phyloP scores from a whole-genome alignment of 2,329 filamentous ascomycete genomes.

The Chaetomium globosum region DNA sequence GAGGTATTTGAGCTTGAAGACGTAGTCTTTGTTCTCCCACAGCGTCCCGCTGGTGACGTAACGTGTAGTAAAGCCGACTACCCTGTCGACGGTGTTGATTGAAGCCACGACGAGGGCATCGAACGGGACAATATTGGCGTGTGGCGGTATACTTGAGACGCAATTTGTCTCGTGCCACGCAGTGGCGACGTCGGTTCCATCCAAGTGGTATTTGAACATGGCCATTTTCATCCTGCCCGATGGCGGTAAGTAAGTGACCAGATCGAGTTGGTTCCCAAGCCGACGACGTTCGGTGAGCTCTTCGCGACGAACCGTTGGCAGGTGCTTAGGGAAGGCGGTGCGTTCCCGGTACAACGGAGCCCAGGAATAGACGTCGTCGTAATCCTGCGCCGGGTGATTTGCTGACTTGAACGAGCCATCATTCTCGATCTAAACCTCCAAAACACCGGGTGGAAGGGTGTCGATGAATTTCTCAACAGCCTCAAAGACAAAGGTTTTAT shows the following conservation, averaged over 20 bases:
- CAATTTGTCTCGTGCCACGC: constrained; percentile 45
- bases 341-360: too few species aligned
- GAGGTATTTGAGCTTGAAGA: constrained; percentile 31
- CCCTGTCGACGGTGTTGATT: constrained; percentile 29
- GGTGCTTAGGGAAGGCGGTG: too few species aligned
- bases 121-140: constrained; percentile 45
- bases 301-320: too few species aligned
- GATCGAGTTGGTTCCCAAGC: background rate
- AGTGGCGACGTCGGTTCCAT: constrained; percentile 28
- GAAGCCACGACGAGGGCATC: constrained; percentile 43
- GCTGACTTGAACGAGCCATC: too few species aligned
- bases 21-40: constrained; percentile 12
- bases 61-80: constrained; percentile 45
- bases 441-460: too few species aligned
- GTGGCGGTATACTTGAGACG: constrained; percentile 42
- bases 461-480: too few species aligned
- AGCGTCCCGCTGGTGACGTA: constrained; percentile 42
- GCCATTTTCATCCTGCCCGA: constrained; percentile 27
- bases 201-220: constrained; percentile 45
- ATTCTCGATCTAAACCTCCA: too few species aligned
- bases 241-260: background rate
- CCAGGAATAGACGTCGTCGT: too few species aligned
- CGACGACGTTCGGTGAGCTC: too few species aligned
- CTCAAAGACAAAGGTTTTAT: too few species aligned
- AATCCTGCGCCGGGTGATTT: too few species aligned